These are phyloP conservation scores for Zychaea mexicana DNA, from an alignment of 371 early-diverging fungal genomes.

Conservation along the genomic window DNA sequence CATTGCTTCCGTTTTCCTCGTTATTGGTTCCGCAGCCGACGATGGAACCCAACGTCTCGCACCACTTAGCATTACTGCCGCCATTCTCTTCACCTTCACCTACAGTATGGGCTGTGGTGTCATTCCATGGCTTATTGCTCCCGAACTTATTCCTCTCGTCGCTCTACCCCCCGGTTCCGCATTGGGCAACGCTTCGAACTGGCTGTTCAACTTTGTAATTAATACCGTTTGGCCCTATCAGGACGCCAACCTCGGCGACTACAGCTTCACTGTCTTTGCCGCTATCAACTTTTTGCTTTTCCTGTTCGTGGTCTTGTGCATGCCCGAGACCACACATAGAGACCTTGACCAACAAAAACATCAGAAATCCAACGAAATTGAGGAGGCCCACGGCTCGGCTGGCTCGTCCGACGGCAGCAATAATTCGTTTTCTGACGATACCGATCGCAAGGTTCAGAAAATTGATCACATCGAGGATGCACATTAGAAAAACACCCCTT, in stretches of 20 bases:
- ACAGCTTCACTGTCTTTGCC: conserved; percentile 43
- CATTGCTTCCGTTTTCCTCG: conserved; percentile 39
- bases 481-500: background rate
- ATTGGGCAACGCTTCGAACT: conserved; percentile 44
- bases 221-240: conserved; percentile 48
- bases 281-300: conserved; percentile 48
- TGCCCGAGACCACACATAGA: conserved; percentile 48
- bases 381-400: background rate
- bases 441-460: background rate
- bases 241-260: conserved; percentile 28
- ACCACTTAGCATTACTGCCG: conserved; percentile 39
- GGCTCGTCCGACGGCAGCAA: background rate
- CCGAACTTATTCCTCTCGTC: conserved; percentile 46
- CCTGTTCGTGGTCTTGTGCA: conserved; percentile 37
- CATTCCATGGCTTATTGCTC: conserved; percentile 54
- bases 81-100: conserved; percentile 38
- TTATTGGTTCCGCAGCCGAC: conserved; percentile 29
- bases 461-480: background rate
- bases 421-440: background rate
- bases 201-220: conserved; percentile 47
- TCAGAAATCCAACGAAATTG: background rate
- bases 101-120: conserved; percentile 54
- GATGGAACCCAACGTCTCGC: conserved; percentile 18
- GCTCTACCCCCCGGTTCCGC: conserved; percentile 50
- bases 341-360: conserved; percentile 28